Evolutionary conservation across 2,329 filamentous ascomycete genomes (phyloP).

Genomic region (Clarireedia monteithiana): DNA sequence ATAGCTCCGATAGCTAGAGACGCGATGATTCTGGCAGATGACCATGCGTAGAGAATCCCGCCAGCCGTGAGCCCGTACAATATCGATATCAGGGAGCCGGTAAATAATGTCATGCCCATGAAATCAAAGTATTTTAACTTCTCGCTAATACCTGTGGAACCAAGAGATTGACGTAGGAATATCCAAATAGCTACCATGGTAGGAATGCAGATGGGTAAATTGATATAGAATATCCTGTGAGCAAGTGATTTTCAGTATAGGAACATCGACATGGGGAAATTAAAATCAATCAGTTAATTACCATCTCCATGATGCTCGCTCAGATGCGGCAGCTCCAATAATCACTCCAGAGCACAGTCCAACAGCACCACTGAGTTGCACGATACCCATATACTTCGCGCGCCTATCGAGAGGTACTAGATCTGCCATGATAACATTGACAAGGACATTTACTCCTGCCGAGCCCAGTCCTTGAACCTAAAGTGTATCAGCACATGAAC

Average conservation of each 20-base stretch:
- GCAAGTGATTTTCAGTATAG: no score
- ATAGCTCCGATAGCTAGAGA: constrained; percentile 46
- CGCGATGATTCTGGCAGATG: constrained; percentile 49
- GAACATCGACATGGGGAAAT: background rate
- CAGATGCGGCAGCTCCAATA: constrained; percentile 12
- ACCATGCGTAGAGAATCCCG: constrained; percentile 56
- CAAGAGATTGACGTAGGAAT: constrained; percentile 9
- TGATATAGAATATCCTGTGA: constrained; percentile 9
- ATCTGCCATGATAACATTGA: constrained; percentile 42
- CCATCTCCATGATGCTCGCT: constrained; percentile 13
- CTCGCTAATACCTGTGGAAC: background rate
- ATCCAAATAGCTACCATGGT: constrained; percentile 8
- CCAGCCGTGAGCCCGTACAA: constrained; percentile 55
- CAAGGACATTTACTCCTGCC: constrained; percentile 37
- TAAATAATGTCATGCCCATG: constrained; percentile 38
- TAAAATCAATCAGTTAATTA: background rate
- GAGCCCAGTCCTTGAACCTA: constrained; percentile 36
- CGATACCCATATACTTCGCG: constrained; percentile 34
- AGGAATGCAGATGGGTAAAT: constrained; percentile 13
- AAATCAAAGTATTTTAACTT: constrained; percentile 48
- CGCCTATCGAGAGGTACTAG: constrained; percentile 41
- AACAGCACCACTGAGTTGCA: constrained; percentile 15
- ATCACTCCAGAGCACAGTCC: constrained; percentile 12
- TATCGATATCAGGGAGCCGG: constrained; percentile 24
- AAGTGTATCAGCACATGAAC: background rate